These are phyloP conservation scores for Cladosporium cucumerinum DNA, from an alignment of 2,329 filamentous ascomycete genomes.

Conservation along the genomic window DNA sequence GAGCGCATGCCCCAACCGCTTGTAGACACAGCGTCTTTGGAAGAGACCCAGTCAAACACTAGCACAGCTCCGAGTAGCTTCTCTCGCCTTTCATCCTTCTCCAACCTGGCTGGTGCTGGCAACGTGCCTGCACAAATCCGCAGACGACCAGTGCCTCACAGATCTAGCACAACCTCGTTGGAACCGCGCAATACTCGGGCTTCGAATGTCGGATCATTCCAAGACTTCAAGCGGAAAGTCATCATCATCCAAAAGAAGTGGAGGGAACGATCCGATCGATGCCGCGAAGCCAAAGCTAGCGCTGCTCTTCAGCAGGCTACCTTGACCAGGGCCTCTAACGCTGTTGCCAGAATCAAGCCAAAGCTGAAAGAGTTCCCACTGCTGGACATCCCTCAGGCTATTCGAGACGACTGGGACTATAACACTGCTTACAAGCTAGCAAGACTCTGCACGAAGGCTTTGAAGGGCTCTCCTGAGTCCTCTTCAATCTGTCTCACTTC, in stretches of 20 bases:
- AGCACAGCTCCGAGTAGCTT: conserved; percentile 10
- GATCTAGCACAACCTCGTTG: conserved; percentile 14
- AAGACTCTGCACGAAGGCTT: conserved; percentile 65
- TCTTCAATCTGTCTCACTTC: conserved; percentile 75
- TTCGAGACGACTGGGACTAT: conserved; percentile 69
- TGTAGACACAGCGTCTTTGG: background rate
- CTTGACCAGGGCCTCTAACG: background rate
- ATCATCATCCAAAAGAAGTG: conserved; percentile 34
- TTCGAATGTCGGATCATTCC: conserved; percentile 26
- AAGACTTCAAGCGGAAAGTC: conserved; percentile 35
- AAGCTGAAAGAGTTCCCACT: conserved; percentile 29
- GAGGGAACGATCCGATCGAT: conserved; percentile 24
- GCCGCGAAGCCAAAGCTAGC: conserved; percentile 5
- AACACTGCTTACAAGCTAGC: conserved; percentile 71
- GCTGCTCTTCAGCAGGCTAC: background rate
- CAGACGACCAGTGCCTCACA: conserved; percentile 1
- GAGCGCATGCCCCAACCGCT: background rate
- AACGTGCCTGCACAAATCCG: conserved; percentile 7
- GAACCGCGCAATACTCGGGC: background rate
- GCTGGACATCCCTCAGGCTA: conserved; percentile 56
- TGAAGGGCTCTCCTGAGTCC: conserved; percentile 70
- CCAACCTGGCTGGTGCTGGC: conserved; percentile 16
- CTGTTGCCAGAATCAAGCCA: conserved; percentile 16
- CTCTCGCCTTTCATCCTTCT: conserved; percentile 18
- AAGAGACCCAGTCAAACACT: background rate